These are phyloP conservation scores for Rubia balearica DNA, from an alignment of 305 asterid species.

Conservation along the genomic window DNA sequence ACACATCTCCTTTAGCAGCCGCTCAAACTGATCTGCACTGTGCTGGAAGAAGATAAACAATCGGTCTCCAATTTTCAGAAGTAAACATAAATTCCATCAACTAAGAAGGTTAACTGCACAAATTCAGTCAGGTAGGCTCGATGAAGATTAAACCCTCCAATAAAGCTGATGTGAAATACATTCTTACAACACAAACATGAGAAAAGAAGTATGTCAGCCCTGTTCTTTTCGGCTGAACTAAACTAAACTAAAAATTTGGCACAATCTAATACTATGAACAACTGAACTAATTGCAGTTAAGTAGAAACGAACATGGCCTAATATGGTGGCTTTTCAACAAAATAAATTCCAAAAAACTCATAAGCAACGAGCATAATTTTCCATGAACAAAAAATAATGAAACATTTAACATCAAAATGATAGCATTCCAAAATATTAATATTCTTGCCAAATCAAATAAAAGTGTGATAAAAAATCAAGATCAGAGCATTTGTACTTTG, in stretches of 20 bases:
- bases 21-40: constrained; percentile 99
- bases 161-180: background rate
- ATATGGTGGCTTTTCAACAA: background rate
- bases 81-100: constrained; percentile 8
- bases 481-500: constrained; percentile 46
- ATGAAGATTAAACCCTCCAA: background rate
- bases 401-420: background rate
- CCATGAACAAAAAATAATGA: background rate
- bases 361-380: background rate
- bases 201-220: background rate
- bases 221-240: background rate
- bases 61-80: constrained; percentile 22
- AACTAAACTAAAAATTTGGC: too few relatives aligned
- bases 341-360: background rate
- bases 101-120: background rate
- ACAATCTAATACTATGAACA: too few relatives aligned
- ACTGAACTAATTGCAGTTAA: background rate
- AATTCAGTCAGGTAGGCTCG: background rate
- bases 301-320: background rate
- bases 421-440: background rate
- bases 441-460: background rate
- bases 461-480: constrained; percentile 15
- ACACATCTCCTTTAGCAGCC: constrained; percentile 88
- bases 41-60: constrained; percentile 66
- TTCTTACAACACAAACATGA: background rate